Base-by-base conservation (phyloP, 345 rosid genomes). In the Kernera saxatilis region DNA sequence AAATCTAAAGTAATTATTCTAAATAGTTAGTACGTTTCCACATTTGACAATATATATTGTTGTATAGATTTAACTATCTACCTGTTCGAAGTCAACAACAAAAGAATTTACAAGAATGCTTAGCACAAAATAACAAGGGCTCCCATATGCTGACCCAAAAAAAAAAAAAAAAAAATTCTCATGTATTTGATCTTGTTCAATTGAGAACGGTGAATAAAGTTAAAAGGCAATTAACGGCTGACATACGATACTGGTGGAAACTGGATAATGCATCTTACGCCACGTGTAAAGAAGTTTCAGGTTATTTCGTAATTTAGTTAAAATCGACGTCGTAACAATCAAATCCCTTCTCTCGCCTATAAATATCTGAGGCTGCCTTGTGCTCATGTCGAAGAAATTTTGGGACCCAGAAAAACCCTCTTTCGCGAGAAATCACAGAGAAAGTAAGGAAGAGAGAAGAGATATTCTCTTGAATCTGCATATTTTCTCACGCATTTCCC, bases 281-380 rank as follows among this genome's bases (percentile, higher is more conserved):
- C 82, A 83, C 64, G 80, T 63, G 74, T 61, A 43, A 30, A 2
- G 39, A 62, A 60, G 32, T 1, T 4, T 1, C 0, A 49, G 83
- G 76, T 23, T 17, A 61, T 78, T 61, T 48, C 56, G 87, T 73
- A 77, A 85, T 68, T 81, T 54, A 2, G 21, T 17, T 19, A 74
- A 62, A 65, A 21, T 9, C n/a, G 10, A 29, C 22, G 53, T 64
- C 46, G 46, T 56, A 72, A 64, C 33, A 51, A 23, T 7, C 0
- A 14, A 74, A 18, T 8, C 0, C 30, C 55, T 22, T 55, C 18
- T 22, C 46, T 52, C 43, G 62, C 73, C 77, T 82, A 86, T 89
- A 86, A 80, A 81, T 73, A 53, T 0, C 10, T 4, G 30, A 33
- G 33, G 22, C 58, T 14, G 19, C 5, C 30, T 6, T 48, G 0